Percentiles rank a stretch among this genome's conserved stretches.
phyloP scores from a whole-genome alignment of 805 yeast genomes.

The Candida methanosorbosa region DNA sequence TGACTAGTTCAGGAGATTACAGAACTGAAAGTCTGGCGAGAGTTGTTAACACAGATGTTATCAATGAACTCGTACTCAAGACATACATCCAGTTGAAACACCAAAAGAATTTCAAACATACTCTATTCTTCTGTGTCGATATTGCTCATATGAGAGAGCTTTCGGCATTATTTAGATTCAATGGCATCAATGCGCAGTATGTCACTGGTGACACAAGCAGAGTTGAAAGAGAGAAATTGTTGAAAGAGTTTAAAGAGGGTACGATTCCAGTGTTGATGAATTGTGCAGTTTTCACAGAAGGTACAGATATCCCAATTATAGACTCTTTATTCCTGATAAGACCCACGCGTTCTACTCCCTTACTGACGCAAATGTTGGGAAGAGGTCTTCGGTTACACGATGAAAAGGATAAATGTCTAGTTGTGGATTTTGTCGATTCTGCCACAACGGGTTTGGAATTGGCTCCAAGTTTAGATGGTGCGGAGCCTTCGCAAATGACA shows the following conservation, averaged over 20 bases:
- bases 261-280: slow-evolving; percentile 68
- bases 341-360: slow-evolving; percentile 68
- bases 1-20: slow-evolving; percentile 40
- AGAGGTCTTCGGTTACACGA: slow-evolving; percentile 67
- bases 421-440: slow-evolving; percentile 71
- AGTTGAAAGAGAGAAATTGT: slow-evolving; percentile 38
- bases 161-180: slow-evolving; percentile 39
- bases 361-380: slow-evolving; percentile 84
- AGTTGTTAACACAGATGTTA: slow-evolving; percentile 44
- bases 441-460: slow-evolving; percentile 21
- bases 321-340: slow-evolving; percentile 73
- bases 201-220: slow-evolving; percentile 61
- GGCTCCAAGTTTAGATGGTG: slow-evolving; percentile 16
- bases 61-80: slow-evolving; percentile 46
- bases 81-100: slow-evolving; percentile 40
- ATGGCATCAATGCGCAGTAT: slow-evolving; percentile 62
- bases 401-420: slow-evolving; percentile 58
- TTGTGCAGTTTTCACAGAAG: slow-evolving; percentile 89
- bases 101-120: slow-evolving; percentile 39
- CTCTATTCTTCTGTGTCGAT: slow-evolving; percentile 74
- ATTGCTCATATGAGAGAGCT: slow-evolving; percentile 54
- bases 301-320: slow-evolving; percentile 87
- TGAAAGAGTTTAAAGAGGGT: slow-evolving; percentile 55
- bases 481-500: slow-evolving; percentile 1
- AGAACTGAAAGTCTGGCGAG: slow-evolving; percentile 38